These are phyloP conservation scores for Penicillium lagena DNA, from an alignment of 495 filamentous ascomycete genomes.

Conservation along the genomic window DNA sequence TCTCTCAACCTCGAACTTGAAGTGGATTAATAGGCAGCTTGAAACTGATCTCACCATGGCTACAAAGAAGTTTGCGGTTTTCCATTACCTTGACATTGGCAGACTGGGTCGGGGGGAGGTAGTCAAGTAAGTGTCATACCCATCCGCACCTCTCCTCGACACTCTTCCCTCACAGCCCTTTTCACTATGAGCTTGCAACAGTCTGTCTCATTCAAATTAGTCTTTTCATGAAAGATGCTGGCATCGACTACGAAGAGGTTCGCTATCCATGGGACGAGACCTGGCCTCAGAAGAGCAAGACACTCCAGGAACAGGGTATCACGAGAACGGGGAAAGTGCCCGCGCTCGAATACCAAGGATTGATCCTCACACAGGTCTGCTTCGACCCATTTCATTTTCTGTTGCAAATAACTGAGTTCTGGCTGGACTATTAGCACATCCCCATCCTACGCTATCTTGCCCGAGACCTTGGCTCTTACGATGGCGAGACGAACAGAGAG, in stretches of 20 bases:
- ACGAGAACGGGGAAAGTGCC: slow-evolving; percentile 30
- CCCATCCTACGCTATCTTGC: slow-evolving; percentile 36
- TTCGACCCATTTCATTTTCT: not conserved
- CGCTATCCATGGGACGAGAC: slow-evolving; percentile 33
- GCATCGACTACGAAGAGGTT: slow-evolving; percentile 31
- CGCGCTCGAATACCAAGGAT: slow-evolving; percentile 33
- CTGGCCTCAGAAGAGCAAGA: slow-evolving; percentile 29
- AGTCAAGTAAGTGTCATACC: slow-evolving; percentile 16
- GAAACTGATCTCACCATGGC: not conserved
- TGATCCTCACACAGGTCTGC: slow-evolving; percentile 30
- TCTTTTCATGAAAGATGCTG: slow-evolving; percentile 34
- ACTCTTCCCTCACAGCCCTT: no score
- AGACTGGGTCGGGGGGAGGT: slow-evolving; percentile 39
- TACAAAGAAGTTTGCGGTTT: not conserved
- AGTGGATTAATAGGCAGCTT: no score
- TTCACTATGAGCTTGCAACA: no score
- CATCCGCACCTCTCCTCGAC: no score
- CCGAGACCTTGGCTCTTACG: slow-evolving; percentile 28
- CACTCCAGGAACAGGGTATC: slow-evolving; percentile 19
- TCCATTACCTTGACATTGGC: slow-evolving; percentile 35
- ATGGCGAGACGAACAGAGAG: slow-evolving; percentile 31
- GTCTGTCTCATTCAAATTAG: slow-evolving; percentile 4
- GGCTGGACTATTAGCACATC: slow-evolving; percentile 17
- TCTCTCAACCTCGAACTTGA: no score
- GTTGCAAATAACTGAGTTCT: not conserved